Evolutionary conservation across 345 rosid species (phyloP).

Genomic region (Eutrema yunnanense): DNA sequence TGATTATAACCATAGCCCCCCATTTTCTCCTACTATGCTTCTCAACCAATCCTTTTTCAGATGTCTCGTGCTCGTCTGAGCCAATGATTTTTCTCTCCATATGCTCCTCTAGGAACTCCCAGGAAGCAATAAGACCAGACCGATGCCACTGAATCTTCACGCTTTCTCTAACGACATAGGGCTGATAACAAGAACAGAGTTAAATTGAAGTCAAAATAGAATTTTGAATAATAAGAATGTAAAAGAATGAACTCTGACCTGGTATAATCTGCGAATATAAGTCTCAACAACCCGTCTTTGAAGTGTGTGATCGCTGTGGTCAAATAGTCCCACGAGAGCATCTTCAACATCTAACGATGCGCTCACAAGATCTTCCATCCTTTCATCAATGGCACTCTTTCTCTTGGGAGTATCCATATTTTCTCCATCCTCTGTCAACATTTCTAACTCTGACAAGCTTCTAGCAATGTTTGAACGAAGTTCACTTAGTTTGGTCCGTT

Average conservation of each 20-base stretch:
- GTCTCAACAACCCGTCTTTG: constrained; percentile 96
- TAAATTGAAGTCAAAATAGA: constrained; percentile 11
- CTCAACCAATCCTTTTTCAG: constrained; percentile 49
- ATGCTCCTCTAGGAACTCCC: constrained; percentile 97
- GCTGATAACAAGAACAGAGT: constrained; percentile 44
- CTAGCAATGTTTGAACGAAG: constrained; percentile 93
- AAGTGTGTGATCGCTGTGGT: constrained; percentile 96
- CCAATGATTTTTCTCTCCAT: constrained; percentile 46
- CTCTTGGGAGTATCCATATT: constrained; percentile 95
- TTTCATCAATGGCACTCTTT: constrained; percentile 89
- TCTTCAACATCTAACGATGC: constrained; percentile 96
- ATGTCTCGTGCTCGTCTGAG: constrained; percentile 42
- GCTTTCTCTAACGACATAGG: constrained; percentile 85
- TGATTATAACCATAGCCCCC: constrained; percentile 96
- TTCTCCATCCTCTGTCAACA: constrained; percentile 98
- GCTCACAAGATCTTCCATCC: constrained; percentile 91
- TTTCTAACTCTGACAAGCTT: constrained; percentile 93
- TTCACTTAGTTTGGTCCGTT: constrained; percentile 94
- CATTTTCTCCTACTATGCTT: constrained; percentile 69
- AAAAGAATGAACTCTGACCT: constrained; percentile 41
- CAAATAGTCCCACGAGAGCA: constrained; percentile 93
- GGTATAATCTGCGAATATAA: constrained; percentile 83
- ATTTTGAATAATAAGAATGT: background rate
- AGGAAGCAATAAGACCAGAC: constrained; percentile 87
- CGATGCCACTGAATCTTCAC: constrained; percentile 99